These are phyloP conservation scores for Amanita rubescens DNA, from an alignment of 768 basidiomycete species.

Conservation along the genomic window DNA sequence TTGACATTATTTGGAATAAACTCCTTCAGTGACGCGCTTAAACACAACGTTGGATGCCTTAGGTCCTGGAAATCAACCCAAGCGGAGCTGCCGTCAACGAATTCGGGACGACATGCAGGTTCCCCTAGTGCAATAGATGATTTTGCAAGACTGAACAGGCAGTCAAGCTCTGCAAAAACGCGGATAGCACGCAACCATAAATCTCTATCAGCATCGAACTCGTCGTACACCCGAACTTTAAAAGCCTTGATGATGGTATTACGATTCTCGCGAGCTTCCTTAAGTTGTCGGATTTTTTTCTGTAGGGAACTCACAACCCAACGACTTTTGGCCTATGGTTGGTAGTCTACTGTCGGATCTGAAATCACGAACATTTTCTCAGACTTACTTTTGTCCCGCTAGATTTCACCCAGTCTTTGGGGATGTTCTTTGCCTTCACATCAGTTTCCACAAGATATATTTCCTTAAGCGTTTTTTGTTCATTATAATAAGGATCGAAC, in stretches of 20 bases:
- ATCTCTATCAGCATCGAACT: constrained; percentile 76
- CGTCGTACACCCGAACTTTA: constrained; percentile 66
- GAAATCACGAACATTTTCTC: background rate
- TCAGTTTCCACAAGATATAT: constrained; percentile 84
- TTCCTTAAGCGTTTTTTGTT: constrained; percentile 43
- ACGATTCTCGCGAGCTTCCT: constrained; percentile 90
- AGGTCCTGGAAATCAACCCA: constrained; percentile 85
- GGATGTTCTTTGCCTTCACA: constrained; percentile 53
- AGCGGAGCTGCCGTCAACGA: constrained; percentile 74
- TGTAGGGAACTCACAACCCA: constrained; percentile 73
- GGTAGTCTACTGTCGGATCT: background rate
- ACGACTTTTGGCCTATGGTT: constrained; percentile 55
- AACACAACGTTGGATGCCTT: constrained; percentile 79
- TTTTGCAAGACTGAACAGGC: constrained; percentile 86
- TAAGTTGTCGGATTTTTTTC: constrained; percentile 67
- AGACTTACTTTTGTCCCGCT: constrained; percentile 66
- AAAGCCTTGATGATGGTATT: constrained; percentile 77
- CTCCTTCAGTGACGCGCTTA: constrained; percentile 51
- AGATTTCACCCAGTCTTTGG: constrained; percentile 77
- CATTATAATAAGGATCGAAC: background rate
- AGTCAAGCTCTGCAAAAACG: constrained; percentile 92
- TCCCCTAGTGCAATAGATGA: constrained; percentile 86
- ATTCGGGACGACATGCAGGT: constrained; percentile 86
- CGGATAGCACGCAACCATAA: constrained; percentile 81
- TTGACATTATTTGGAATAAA: constrained; percentile 95